phyloP scores from a whole-genome alignment of 78 protist genomes.

The Anaeramoeba flamelloides region DNA sequence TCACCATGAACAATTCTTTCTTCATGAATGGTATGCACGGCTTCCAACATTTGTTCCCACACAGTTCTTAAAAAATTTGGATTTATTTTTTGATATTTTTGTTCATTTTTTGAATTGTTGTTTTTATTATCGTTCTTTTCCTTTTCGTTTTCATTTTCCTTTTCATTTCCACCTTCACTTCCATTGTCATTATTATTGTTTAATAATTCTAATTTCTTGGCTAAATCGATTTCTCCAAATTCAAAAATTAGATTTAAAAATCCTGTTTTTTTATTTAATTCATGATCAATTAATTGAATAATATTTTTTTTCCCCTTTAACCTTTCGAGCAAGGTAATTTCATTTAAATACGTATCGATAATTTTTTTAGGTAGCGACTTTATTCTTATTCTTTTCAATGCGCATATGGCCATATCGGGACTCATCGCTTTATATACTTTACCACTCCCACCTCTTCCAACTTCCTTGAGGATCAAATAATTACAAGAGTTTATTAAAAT shows the following conservation, averaged over 20 bases:
- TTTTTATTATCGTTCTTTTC: too few relatives aligned
- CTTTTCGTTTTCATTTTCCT: too few relatives aligned
- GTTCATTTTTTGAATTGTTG: too few relatives aligned
- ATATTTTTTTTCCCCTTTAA: conserved; percentile 24
- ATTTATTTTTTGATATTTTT: conserved; percentile 20
- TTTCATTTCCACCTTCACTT: too few relatives aligned
- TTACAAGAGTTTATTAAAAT: background rate
- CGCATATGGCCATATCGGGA: conserved; percentile 13
- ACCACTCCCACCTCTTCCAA: conserved; percentile 65
- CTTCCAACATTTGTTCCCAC: conserved; percentile 68
- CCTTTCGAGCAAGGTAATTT: conserved; percentile 42
- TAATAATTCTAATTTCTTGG: conserved; percentile 10
- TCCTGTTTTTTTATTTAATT: conserved; percentile 18
- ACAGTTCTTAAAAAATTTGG: conserved; percentile 42
- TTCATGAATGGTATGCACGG: conserved; percentile 62
- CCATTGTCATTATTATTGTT: background rate
- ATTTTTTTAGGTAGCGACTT: conserved; percentile 13
- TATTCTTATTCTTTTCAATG: conserved; percentile 34
- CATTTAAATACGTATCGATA: conserved; percentile 41
- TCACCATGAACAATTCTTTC: conserved; percentile 76
- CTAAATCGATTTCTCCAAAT: conserved; percentile 64
- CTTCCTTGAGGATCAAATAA: conserved; percentile 2
- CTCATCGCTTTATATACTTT: conserved; percentile 31
- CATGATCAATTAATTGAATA: conserved; percentile 42
- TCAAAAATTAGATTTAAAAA: conserved; percentile 53